Evolutionary conservation across 192 early-diverging fungal genomes (phyloP).

Genomic region (Piromyces finnis): DNA sequence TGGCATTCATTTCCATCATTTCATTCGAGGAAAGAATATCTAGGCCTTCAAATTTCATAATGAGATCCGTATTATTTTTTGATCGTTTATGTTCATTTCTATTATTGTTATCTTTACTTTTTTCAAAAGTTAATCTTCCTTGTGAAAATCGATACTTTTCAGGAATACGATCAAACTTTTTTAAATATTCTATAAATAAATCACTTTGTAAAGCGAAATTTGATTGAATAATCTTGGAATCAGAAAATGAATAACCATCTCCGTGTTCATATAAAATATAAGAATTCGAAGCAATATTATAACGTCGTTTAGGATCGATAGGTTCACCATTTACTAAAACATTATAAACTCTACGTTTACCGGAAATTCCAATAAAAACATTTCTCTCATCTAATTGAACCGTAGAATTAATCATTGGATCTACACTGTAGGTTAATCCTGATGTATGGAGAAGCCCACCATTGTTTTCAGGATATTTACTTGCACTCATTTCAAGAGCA

Average conservation of each 20-base stretch:
- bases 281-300: neutral
- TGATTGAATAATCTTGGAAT: neutral
- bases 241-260: neutral
- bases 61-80: too few species aligned
- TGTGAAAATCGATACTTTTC: neutral
- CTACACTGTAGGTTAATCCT: neutral
- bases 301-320: neutral
- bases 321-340: neutral
- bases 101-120: too few species aligned
- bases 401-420: neutral
- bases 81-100: too few species aligned
- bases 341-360: neutral
- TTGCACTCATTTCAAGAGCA: neutral
- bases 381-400: neutral
- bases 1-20: too few species aligned
- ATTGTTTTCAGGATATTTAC: neutral
- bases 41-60: too few species aligned
- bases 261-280: neutral
- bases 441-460: neutral
- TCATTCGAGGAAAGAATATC: too few species aligned
- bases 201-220: neutral
- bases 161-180: neutral
- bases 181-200: neutral
- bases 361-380: neutral
- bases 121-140: too few species aligned